Base-by-base conservation (phyloP, 2,329 filamentous ascomycete species). In the Beauveria sp. region DNA sequence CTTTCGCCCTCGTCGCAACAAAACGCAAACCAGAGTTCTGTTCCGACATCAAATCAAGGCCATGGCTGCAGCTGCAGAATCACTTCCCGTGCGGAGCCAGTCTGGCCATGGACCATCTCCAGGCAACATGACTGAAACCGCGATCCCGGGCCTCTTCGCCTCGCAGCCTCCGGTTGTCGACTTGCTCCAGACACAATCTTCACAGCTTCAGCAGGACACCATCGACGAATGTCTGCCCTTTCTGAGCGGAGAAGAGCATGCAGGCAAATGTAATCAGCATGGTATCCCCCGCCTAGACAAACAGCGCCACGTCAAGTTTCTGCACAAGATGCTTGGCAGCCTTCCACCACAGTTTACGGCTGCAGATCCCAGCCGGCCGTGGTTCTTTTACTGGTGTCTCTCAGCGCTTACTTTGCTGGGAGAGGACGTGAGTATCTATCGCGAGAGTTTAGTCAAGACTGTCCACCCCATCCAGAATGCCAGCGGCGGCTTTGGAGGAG, bases 321-420 rank as follows among this genome's bases (percentile, higher is more conserved):
- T 93, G 55, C 80, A 81, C 66, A 80, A 79, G 66, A 79, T 78
- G 66, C 75, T 88, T 38, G 78, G 77, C 26, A 79, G 78, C 54
- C 85, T 96, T 64, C 91, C 93, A 0, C 77, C 83, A 8, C 79
- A 78, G 3, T 96, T 89, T 74, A 86, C 88, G 58, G 82, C 81
- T 54, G 84, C 92, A 67, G 95, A 99, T 78, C 88, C 95, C 38
- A 93, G 90, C 71, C 82, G 93, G 61, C 93, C 95, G 10, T 99
- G 95, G 95, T 84, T 96, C 69, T 82, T 96, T 66, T 98, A 97
- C 77, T 99, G 95, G 95, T 89, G 85, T 59, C 79, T 98, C 60
- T 85, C 88, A 40, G 91, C 85, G 2, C 79, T 99, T 66, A 79
- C 83, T 28, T 79, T 93, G 40, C 77, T 99, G 55, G 92, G 91